These are phyloP conservation scores for Rosa hybrid DNA, from an alignment of 331 rosid genomes.

Conservation along the genomic window DNA sequence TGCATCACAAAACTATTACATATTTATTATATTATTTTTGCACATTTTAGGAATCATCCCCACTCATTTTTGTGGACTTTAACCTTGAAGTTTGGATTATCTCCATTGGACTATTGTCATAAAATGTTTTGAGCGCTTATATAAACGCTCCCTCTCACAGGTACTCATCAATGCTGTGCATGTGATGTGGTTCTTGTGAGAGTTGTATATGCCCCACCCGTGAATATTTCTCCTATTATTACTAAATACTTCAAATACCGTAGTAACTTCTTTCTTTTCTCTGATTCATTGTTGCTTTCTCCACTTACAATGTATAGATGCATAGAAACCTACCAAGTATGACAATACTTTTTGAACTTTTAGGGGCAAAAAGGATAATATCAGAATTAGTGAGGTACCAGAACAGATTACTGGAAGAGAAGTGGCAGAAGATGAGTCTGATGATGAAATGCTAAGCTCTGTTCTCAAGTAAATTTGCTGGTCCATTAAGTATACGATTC, in stretches of 20 bases:
- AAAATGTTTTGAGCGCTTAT: neutral
- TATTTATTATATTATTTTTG: too few species aligned
- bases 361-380: slow-evolving; percentile 41
- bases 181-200: neutral
- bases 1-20: neutral
- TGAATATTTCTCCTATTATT: neutral
- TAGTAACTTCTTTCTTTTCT: neutral
- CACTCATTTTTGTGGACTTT: neutral
- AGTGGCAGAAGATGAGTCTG: slow-evolving; percentile 36
- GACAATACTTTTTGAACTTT: slow-evolving; percentile 7
- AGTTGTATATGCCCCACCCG: neutral
- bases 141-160: neutral
- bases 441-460: slow-evolving; percentile 56
- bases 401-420: slow-evolving; percentile 28
- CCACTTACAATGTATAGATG: neutral
- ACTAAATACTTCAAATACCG: too few species aligned
- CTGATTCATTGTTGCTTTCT: neutral
- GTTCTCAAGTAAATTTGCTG: slow-evolving; percentile 48
- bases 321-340: neutral
- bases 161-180: neutral
- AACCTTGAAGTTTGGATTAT: too few species aligned
- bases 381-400: slow-evolving; percentile 21
- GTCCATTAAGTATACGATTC: neutral
- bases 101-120: neutral
- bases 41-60: neutral